Base-by-base conservation (phyloP, 768 basidiomycete genomes). In the Hemileccinum rubropunctum region DNA sequence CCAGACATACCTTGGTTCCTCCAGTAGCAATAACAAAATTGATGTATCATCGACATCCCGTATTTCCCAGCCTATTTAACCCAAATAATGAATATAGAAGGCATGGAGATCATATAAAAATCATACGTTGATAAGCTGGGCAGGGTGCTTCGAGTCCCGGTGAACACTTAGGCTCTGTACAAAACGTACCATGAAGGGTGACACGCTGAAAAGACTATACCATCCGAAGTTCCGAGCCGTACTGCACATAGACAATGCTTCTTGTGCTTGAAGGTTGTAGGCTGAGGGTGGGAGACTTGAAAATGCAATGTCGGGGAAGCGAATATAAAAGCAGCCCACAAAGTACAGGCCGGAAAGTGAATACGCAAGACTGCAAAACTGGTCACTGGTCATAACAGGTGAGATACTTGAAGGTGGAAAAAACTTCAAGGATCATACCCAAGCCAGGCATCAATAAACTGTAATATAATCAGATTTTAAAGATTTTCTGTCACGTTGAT, bases 381-480 rank as follows among this genome's bases (percentile, higher is more conserved):
- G 88, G 60, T 93, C 91, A 13, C 88, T 91, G 59, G 35, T 26
- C 33, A 20, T 12, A 14, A 50, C 12, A 26, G 12, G 44, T 61
- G 48, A 62, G 50, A 50, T 23, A 13, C 12, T 26, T 43, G 47
- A 8, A 8, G 8, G 3, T 42, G 27, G 34, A 28, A 21, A 5
- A 36, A 36, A 18, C 12, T 4, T 40, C 35, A 1, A 26, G 12
- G 17, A 23, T 62, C 78, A 48, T 66, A 88, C 88, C 88, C 90
- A 64, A 92, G 75, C 91, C 91, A 93, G 81, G 91, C 89, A 73
- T 91, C 91, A 13, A 83, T 69, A 64, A 93, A 93, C 84, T 88
- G 49, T 1, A 37, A 42, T 23, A 32, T 15, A 27, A 44, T 56
- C 53, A 53, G 52, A 51, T 28, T 37, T 33, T 2, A 26, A 43